Evolutionary conservation across 2,329 filamentous ascomycete genomes (phyloP).

Genomic region (Neobulgaria alba): DNA sequence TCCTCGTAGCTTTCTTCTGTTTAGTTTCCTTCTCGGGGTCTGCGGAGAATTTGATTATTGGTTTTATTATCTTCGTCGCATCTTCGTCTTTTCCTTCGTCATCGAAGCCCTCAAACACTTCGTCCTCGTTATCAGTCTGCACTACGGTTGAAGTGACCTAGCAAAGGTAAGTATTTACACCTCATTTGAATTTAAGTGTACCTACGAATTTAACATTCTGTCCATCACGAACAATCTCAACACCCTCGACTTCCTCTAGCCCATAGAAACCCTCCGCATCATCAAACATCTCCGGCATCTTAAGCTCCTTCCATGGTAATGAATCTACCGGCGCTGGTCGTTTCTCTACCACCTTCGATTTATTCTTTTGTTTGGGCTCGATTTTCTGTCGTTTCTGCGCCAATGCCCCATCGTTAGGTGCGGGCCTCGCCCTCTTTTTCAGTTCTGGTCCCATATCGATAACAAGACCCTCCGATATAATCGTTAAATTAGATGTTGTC

Average conservation of each 20-base stretch:
- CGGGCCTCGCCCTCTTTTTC: slow-evolving; percentile 24
- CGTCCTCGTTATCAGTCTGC: slow-evolving; percentile 32
- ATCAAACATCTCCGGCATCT: slow-evolving; percentile 69
- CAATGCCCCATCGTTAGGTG: slow-evolving; percentile 2
- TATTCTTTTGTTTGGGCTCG: slow-evolving; percentile 14
- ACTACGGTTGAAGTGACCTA: slow-evolving; percentile 23
- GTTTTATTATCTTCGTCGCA: no score
- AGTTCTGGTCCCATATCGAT: slow-evolving; percentile 21
- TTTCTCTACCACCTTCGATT: slow-evolving; percentile 21
- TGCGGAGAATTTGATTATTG: no score
- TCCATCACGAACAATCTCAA: slow-evolving; percentile 69
- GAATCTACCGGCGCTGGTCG: slow-evolving; percentile 38
- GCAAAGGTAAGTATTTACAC: slow-evolving; percentile 7
- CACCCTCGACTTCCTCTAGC: slow-evolving; percentile 83
- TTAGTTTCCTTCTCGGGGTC: no score
- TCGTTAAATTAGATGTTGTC: neutral
- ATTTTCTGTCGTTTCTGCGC: slow-evolving; percentile 30
- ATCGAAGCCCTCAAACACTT: slow-evolving; percentile 51
- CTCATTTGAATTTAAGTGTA: slow-evolving; percentile 4
- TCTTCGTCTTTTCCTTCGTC: neutral
- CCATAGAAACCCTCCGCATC: slow-evolving; percentile 93
- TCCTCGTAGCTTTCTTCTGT: no score
- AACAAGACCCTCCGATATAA: neutral
- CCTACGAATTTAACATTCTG: slow-evolving; percentile 48
- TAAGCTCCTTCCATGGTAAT: slow-evolving; percentile 48